phyloP scores from a whole-genome alignment of 1,284 basidiomycete genomes.

The Lentinula novae-zelandiae region DNA sequence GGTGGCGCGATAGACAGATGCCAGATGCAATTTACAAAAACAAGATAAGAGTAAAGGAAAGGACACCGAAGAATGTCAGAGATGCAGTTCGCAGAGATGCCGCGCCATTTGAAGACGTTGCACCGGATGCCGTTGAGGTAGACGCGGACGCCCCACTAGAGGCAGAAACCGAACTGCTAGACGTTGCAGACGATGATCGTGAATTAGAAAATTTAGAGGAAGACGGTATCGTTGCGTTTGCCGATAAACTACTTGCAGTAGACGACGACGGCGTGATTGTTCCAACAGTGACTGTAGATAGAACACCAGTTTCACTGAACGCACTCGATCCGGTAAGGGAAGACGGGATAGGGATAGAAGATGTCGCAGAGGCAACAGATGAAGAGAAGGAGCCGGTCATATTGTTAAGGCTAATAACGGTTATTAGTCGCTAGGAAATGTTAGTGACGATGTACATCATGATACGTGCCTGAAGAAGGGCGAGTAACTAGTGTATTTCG shows the following conservation, averaged over 20 bases:
- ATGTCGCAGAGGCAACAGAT: slow-evolving; percentile 45
- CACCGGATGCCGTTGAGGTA: not conserved
- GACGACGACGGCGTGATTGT: slow-evolving; percentile 26
- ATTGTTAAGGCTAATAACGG: slow-evolving; percentile 38
- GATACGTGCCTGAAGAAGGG: slow-evolving; percentile 48
- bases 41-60: not conserved
- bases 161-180: not conserved
- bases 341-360: slow-evolving; percentile 43
- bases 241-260: not conserved
- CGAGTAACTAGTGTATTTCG: slow-evolving; percentile 44
- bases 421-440: not conserved
- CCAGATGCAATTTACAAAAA: not conserved
- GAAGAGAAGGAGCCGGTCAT: slow-evolving; percentile 57
- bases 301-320: not conserved
- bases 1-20: not conserved
- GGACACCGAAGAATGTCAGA: not conserved
- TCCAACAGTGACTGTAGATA: slow-evolving; percentile 35
- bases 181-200: not conserved
- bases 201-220: not conserved
- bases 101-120: not conserved
- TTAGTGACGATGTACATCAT: not conserved
- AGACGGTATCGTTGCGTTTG: not conserved
- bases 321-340: slow-evolving; percentile 26
- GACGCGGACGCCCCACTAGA: not conserved
- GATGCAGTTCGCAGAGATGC: not conserved